These are phyloP conservation scores for Picochlorum sp. DNA, from an alignment of 139 green algal genomes.

Conservation along the genomic window DNA sequence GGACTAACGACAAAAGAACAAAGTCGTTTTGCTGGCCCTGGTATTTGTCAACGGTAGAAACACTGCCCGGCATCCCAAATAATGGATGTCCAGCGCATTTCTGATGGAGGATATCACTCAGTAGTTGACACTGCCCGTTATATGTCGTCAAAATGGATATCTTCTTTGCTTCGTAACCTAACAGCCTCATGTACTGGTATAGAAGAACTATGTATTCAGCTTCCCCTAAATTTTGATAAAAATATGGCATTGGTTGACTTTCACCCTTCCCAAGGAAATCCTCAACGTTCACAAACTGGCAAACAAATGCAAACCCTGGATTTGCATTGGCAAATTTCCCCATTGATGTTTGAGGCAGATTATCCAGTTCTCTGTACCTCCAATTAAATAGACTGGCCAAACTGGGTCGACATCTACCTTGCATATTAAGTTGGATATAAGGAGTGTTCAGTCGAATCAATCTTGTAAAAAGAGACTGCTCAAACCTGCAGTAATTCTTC, in stretches of 20 bases:
- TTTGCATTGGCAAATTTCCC: slow-evolving; percentile 62
- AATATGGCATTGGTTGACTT: slow-evolving; percentile 76
- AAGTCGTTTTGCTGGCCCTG: slow-evolving; percentile 98
- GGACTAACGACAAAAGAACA: slow-evolving; percentile 91
- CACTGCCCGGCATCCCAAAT: slow-evolving; percentile 6
- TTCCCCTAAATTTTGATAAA: slow-evolving; percentile 96
- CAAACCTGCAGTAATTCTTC: slow-evolving; percentile 83
- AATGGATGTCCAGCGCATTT: slow-evolving; percentile 71
- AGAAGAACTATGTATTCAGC: slow-evolving; percentile 84
- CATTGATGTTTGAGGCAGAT: slow-evolving; percentile 57
- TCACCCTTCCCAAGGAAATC: slow-evolving; percentile 81
- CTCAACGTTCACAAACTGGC: slow-evolving; percentile 87
- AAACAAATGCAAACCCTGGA: slow-evolving; percentile 80
- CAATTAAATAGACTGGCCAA: slow-evolving; percentile 95
- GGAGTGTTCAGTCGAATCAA: slow-evolving; percentile 92
- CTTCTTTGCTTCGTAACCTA: slow-evolving; percentile 83
- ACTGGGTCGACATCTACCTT: slow-evolving; percentile 76
- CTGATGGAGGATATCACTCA: slow-evolving; percentile 83
- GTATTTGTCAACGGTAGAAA: slow-evolving; percentile 96
- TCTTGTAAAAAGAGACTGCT: slow-evolving; percentile 92
- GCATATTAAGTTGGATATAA: slow-evolving; percentile 89
- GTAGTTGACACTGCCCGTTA: slow-evolving; percentile 93
- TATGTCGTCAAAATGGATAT: slow-evolving; percentile 98
- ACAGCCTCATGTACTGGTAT: slow-evolving; percentile 90
- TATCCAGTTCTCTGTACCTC: slow-evolving; percentile 80